Conservation (phyloP, 306 rosid genomes). For the Sicyos baderoa region DNA sequence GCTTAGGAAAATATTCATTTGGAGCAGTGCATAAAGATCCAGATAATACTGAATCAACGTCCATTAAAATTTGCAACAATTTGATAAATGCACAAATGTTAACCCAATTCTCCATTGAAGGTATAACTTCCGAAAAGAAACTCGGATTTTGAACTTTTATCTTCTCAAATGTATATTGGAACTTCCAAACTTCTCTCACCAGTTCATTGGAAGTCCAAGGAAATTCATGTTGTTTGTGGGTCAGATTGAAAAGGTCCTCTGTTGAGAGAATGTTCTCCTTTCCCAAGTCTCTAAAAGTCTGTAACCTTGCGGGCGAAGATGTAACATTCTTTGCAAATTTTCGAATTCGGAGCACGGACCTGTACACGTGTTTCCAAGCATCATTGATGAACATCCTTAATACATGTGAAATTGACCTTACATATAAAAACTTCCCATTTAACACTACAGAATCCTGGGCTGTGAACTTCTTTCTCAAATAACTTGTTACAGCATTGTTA, state of each 20-base stretch:
- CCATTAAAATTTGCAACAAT: neutral
- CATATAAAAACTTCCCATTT: neutral
- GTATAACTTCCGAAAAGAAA: neutral
- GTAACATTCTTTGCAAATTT: neutral
- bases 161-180: neutral
- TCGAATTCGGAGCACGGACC: neutral
- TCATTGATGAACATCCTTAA: neutral
- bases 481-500: neutral
- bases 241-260: neutral
- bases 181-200: neutral
- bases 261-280: neutral
- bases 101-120: neutral
- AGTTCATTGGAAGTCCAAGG: neutral
- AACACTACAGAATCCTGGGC: neutral
- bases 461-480: neutral
- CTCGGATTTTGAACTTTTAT: neutral
- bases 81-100: neutral
- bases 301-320: constrained; percentile 5
- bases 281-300: neutral
- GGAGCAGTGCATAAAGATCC: neutral
- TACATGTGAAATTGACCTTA: neutral
- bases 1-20: constrained; percentile 9
- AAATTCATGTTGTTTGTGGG: neutral
- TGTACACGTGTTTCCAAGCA: neutral
- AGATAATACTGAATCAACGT: neutral